Conservation (phyloP, 768 basidiomycete species). For the Suillus weaverae region DNA sequence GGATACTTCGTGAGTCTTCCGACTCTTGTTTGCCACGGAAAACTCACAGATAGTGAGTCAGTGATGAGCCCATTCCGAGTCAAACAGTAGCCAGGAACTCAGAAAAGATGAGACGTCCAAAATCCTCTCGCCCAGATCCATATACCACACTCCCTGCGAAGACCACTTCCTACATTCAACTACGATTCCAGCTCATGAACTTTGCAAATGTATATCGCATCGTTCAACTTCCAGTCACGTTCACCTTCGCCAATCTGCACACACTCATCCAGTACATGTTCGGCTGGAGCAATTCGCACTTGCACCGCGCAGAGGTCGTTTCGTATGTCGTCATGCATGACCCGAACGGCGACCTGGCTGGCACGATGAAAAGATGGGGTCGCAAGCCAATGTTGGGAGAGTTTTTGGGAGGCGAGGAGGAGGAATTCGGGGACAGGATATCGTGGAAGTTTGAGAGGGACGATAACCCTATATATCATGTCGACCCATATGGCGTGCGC, state of each 20-base stretch:
- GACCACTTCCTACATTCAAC: constrained; percentile 24
- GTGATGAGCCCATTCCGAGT: neutral
- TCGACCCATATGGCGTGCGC: neutral
- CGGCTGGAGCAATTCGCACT: constrained; percentile 30
- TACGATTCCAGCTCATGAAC: constrained; percentile 31
- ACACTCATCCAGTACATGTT: constrained; percentile 31
- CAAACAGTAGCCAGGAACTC: neutral
- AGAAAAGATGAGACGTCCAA: neutral
- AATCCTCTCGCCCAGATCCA: neutral
- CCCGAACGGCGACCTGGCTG: neutral
- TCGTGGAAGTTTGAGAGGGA: constrained; percentile 18
- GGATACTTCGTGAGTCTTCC: constrained; percentile 16
- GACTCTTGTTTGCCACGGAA: neutral
- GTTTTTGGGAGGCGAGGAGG: constrained; percentile 13
- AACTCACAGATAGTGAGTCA: neutral
- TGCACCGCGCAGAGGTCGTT: constrained; percentile 24
- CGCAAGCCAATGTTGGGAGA: constrained; percentile 20
- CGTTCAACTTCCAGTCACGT: constrained; percentile 25
- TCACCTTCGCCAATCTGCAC: constrained; percentile 33
- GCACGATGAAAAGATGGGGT: constrained; percentile 25
- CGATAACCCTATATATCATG: constrained; percentile 20
- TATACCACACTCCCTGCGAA: constrained; percentile 16
- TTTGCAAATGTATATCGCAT: constrained; percentile 26
- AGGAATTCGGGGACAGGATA: constrained; percentile 6
- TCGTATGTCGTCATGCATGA: constrained; percentile 23